Base-by-base conservation (phyloP, 2,329 filamentous ascomycete genomes). In the Penicillium sp. region DNA sequence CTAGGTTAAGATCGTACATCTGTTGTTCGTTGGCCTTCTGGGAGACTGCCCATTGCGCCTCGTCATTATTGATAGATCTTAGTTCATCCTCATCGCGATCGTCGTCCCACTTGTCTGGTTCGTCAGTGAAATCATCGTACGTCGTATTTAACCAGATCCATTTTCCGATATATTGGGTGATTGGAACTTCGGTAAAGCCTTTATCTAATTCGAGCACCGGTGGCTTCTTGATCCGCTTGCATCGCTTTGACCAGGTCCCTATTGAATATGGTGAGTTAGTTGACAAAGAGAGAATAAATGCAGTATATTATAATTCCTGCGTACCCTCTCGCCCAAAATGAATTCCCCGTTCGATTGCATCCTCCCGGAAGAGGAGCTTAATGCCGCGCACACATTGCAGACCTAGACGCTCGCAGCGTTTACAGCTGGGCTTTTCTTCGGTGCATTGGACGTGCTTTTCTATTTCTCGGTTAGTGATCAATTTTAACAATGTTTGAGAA, bases 361-460 rank as follows among this genome's bases (percentile, higher is more conserved):
- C 68, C 33, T 68, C 67, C 48, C 63, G 63, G 57, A 65, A 69
- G 21, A 68, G 60, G 26, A 70, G 53, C 43, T 62, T 65, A 40
- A 70, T 56, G 45, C 67, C 59, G 45, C 61, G 61, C 38, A 59
- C 52, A 30, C 68, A 71, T 6, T 59, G 28, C 9, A 68, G 52
- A 12, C 59, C 57, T 33, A 68, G 62, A 23, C 63, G 52, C 47
- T 63, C 59, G 58, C 68, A 71, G 30, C 67, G 66, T 16, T 50
- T 55, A 54, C 68, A 71, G 28, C 55, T 50, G 9, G 68, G 67
- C 45, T 57, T 55, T 50, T 71, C 66, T 51, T 71, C 68, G 14
- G 67, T 67, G 50, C 68, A 70, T 42, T 63, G 65, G 30, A 69
- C 65, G 58, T 70, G 67, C 48, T 65, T 66, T 38, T 63, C 63